Base-by-base conservation (phyloP, 371 early-diverging fungal genomes). In the Mucor piriformis region DNA sequence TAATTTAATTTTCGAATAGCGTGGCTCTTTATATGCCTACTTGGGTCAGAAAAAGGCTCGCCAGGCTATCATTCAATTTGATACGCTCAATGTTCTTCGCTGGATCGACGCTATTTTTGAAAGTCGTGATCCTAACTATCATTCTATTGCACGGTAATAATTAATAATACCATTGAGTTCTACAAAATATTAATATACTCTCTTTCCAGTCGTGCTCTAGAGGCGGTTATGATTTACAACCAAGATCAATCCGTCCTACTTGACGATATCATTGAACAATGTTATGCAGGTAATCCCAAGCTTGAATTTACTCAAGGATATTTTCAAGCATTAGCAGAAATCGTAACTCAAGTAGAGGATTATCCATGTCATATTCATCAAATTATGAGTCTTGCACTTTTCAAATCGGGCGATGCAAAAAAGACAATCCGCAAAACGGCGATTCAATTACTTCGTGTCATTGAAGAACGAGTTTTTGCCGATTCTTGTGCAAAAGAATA, bases 391-490 rank as follows among this genome's bases (percentile, higher is more conserved):
- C 75, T 97, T 8, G 91, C 91, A 1, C 57, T 94, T 44, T 94
- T 90, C 68, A 94, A 94, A 59, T 72, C 88, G 34, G 92, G 91
- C 0, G 92, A 94, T 65, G 73, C 87, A 4, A 88, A 88, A 52
- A 82, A 86, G 33, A 69, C 83, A 0, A 85, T 94, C 12, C 80
- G 97, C n/a, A 82, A 85, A 12, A 77, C 84, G 21, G 95, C 97
- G 7, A 84, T 92, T 35, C 74, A 88, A 24, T 69, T 97, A 8
- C 63, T 95, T 37, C 85, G 88, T 12, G 83, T 85, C 11, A 69
- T 94, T 24, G 92, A 94, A 63, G 74, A 82, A 25, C 83, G 90
- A 1, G 82, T 84, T 16, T 85, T 83, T 60, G 81, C 73, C 0
- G 89, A 89, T 51, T 77, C 78, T 0, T 87, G 90, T 43, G 81